Evolutionary conservation across 768 basidiomycete species (phyloP), one percentile per base, ranked within the genome.

Genomic region (Suillus paluster): DNA sequence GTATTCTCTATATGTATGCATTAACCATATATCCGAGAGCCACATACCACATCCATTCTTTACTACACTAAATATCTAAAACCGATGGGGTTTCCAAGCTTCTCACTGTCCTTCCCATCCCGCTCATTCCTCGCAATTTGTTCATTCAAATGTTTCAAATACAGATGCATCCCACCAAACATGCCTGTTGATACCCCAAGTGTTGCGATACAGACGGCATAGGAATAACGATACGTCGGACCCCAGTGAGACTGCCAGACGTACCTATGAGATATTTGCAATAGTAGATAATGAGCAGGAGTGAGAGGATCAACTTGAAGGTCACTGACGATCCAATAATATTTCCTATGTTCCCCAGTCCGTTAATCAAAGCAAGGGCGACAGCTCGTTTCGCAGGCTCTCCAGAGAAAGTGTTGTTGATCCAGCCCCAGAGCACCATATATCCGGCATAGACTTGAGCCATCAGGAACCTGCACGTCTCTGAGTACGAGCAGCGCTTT

Each of bases 381-480:
- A 94, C 88, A 6, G 92, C 90, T 14, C 92, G 87, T 73, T 94
- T 95, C 23, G 87, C 84, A 2, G 92, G 85, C 17, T 92, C 87
- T 21, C 88, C 84, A 25, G 91, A 85, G 73, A 95, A 79, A 11
- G 80, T 77, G 61, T 79, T 82, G 45, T 78, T 78, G 59, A 83
- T 75, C 83, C 80, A 81, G 11, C 79, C 73, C 68, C 58, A 64
- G 41, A 90, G 86, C 63, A 81, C 81, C 64, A 91, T 84, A 71
- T 88, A 88, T 3, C 84, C 90, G 5, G 86, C 81, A 67, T 90
- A 89, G 1, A 84, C 84, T 67, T 87, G 85, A 5, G 87, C 86
- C 84, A 90, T 86, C 41, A 92, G 73, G 73, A 92, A 92, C 30
- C 88, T 89, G 65, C 4, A 12, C 15, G 19, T 46, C 23, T 11